Evolutionary conservation across 176 grass and related monocot species (phyloP).

Genomic region (Eleusine indica): DNA sequence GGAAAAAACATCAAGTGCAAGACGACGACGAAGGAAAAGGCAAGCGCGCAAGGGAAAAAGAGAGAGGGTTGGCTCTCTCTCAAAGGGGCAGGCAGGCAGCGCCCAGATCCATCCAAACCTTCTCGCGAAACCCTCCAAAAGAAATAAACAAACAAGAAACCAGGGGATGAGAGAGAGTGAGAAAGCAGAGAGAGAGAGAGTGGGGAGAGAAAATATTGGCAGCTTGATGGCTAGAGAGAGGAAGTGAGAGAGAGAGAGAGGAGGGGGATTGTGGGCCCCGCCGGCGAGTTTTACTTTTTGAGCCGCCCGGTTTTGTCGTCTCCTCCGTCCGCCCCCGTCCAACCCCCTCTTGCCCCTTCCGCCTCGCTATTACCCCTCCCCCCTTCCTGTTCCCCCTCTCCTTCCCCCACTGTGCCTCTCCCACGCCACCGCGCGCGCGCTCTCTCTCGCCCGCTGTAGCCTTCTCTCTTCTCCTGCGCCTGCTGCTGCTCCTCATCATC

Average conservation of each 20-base stretch:
- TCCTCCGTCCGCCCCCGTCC: constrained; percentile 57
- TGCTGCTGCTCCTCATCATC: neutral
- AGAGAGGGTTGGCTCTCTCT: no score
- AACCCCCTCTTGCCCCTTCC: neutral
- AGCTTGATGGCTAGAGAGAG: neutral
- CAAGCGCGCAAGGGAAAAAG: neutral
- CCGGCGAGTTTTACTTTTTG: constrained; percentile 63
- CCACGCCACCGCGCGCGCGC: neutral
- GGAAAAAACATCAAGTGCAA: neutral
- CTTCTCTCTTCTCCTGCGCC: neutral
- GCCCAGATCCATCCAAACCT: constrained; percentile 41
- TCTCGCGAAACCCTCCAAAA: constrained; percentile 34
- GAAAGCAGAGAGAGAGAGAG: neutral
- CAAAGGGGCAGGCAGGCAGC: neutral
- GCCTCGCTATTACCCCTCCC: neutral
- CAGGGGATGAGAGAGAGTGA: neutral
- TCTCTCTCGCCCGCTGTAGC: neutral
- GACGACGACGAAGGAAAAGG: constrained; percentile 26
- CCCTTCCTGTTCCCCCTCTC: neutral
- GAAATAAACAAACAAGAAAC: constrained; percentile 25
- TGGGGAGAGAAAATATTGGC: constrained; percentile 10
- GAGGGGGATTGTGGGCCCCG: constrained; percentile 28
- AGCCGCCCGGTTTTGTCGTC: constrained; percentile 83
- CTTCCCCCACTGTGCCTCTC: constrained; percentile 1
- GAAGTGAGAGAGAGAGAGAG: constrained; percentile 10